These are phyloP conservation scores for Trichophyton benhamiae DNA, from an alignment of 2,329 filamentous ascomycete genomes.

Conservation along the genomic window DNA sequence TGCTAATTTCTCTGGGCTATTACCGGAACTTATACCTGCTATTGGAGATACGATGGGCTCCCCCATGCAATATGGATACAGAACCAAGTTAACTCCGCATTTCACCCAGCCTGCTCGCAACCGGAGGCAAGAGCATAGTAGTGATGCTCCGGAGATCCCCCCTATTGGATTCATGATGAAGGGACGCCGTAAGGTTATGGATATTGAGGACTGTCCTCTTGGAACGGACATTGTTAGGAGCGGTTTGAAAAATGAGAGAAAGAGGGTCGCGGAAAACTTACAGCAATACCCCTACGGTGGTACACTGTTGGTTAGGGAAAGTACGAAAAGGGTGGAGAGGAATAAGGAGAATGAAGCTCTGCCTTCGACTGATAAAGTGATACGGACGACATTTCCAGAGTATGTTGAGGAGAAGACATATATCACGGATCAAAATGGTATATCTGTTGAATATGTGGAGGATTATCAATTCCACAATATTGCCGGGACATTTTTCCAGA, in stretches of 20 bases:
- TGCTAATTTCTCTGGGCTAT: constrained; percentile 75
- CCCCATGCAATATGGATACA: constrained; percentile 82
- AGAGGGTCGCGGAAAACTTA: constrained; percentile 58
- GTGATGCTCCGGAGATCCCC: constrained; percentile 47
- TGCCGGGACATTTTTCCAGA: constrained; percentile 94
- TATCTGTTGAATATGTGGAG: constrained; percentile 77
- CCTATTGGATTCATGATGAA: constrained; percentile 86
- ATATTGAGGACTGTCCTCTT: constrained; percentile 96
- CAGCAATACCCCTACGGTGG: constrained; percentile 65
- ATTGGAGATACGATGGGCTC: constrained; percentile 79
- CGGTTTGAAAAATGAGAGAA: constrained; percentile 69
- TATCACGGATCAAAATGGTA: constrained; percentile 73
- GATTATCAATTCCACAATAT: constrained; percentile 78
- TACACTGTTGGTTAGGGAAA: constrained; percentile 80
- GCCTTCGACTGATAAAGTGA: constrained; percentile 28
- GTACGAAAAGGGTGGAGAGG: constrained; percentile 47
- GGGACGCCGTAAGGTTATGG: constrained; percentile 64
- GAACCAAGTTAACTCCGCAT: constrained; percentile 93
- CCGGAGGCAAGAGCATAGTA: constrained; percentile 40
- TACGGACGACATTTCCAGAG: constrained; percentile 44
- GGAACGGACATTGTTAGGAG: constrained; percentile 72
- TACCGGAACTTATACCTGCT: constrained; percentile 59
- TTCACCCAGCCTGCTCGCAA: constrained; percentile 63
- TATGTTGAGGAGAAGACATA: constrained; percentile 74
- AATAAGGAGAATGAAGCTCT: constrained; percentile 23